Base-by-base conservation (phyloP, 2,329 filamentous ascomycete genomes). In the Colletotrichum scovillei region DNA sequence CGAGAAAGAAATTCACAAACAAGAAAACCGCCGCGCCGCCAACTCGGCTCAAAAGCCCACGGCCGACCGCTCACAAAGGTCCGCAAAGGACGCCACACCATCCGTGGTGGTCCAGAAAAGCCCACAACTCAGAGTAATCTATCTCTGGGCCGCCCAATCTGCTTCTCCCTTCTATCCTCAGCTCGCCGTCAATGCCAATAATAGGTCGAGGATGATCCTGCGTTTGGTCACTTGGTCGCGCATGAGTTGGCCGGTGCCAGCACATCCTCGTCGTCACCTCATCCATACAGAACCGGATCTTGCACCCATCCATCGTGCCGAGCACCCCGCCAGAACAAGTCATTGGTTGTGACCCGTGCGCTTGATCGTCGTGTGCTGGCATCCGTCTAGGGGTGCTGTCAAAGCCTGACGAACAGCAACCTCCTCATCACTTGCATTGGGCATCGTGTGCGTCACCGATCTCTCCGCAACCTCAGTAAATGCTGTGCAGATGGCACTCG, bases 221-320 rank as follows among this genome's bases (percentile, higher is more conserved):
- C 19, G 42, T 28, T 8, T 32, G 28, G 60, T 63, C 67, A 56
- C 16, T 67, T 73, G 62, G 68, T 53, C 64, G 52, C 74, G 77
- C 76, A 77, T 77, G 76, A 75, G 75, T 62, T 75, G 70, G 74
- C 72, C 71, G 71, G 57, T 79, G 77, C 76, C 77, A 79, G 70
- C 78, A 74, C 78, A 79, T 76, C 76, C 69, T 73, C 74, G 74
- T 71, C 68, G 72, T 64, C 69, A 59, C 71, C 73, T 68, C 70
- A 63, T 73, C 53, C 49, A 65, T 73, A 42, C 49, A 65, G 63
- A 49, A 74, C 71, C 76, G 69, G 72, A 65, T 74, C 70, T 46
- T 62, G 42, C 63, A 68, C 22, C 53, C 69, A 69, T 73, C 69
- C 70, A 38, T 57, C 24, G 63, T 67, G 49, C 72, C 68, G 67